Evolutionary conservation across 192 early-diverging fungal species (phyloP).

Genomic region (Chytriomyces hyalinus): DNA sequence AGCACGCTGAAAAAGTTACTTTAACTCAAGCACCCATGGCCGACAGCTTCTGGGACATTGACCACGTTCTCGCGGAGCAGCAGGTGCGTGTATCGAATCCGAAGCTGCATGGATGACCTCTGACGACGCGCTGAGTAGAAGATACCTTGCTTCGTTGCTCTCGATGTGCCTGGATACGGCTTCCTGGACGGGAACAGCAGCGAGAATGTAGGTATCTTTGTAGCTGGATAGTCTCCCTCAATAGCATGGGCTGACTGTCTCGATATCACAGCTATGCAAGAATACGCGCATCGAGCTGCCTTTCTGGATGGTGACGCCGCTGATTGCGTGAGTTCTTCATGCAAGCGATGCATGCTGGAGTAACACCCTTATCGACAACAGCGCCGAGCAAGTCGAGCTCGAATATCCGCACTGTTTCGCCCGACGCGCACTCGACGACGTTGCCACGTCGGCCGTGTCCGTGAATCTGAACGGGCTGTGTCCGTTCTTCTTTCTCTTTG

Average conservation of each 20-base stretch:
- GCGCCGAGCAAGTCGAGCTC: slow-evolving; percentile 46
- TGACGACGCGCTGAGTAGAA: slow-evolving; percentile 31
- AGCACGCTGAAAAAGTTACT: not conserved
- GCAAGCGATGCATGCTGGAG: not conserved
- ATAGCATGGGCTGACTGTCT: not conserved
- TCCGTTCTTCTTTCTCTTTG: slow-evolving; percentile 52
- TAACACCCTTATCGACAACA: not conserved
- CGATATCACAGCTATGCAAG: slow-evolving; percentile 40
- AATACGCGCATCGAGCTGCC: slow-evolving; percentile 49
- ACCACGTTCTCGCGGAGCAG: slow-evolving; percentile 52
- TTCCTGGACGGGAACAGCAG: slow-evolving; percentile 49
- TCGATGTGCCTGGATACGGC: slow-evolving; percentile 51
- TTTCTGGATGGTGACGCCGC: slow-evolving; percentile 47
- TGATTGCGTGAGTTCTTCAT: slow-evolving; percentile 40
- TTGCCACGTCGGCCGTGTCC: slow-evolving; percentile 43
- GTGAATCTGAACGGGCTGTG: slow-evolving; percentile 48
- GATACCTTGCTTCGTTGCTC: slow-evolving; percentile 48
- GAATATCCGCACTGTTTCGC: slow-evolving; percentile 48
- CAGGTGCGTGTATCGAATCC: slow-evolving; percentile 28
- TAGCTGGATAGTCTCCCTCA: not conserved
- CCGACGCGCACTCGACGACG: slow-evolving; percentile 45
- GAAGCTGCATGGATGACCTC: not conserved
- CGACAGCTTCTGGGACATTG: slow-evolving; percentile 53
- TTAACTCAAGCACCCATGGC: not conserved
- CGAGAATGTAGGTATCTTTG: slow-evolving; percentile 23